These are phyloP conservation scores for Musa acuminata DNA, from an alignment of 176 grass and related monocot species.

Conservation along the genomic window DNA sequence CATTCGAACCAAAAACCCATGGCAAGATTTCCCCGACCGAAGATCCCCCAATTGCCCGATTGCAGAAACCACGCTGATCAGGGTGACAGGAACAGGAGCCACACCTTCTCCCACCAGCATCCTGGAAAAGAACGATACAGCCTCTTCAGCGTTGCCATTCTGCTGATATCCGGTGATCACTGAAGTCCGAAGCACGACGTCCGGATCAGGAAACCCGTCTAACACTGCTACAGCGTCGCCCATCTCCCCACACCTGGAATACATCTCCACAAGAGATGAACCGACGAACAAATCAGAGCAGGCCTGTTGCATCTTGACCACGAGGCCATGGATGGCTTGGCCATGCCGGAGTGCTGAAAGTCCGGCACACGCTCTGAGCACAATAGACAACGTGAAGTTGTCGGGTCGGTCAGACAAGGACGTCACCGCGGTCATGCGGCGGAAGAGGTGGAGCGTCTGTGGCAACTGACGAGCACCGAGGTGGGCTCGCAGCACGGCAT, in stretches of 20 bases:
- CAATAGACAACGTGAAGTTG: slow-evolving; percentile 36
- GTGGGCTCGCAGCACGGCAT: slow-evolving; percentile 56
- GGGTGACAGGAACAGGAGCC: slow-evolving; percentile 35
- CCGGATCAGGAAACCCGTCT: slow-evolving; percentile 32
- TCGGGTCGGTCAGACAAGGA: slow-evolving; percentile 16
- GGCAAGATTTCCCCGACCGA: slow-evolving; percentile 34
- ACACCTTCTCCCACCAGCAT: slow-evolving; percentile 26
- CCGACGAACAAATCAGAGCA: slow-evolving; percentile 46
- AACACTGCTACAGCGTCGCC: slow-evolving; percentile 26
- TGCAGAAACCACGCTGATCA: slow-evolving; percentile 52
- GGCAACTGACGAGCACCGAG: slow-evolving; percentile 33
- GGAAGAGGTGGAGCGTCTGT: slow-evolving; percentile 21
- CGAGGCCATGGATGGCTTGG: slow-evolving; percentile 36
- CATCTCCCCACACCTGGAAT: slow-evolving; percentile 46
- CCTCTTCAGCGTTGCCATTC: slow-evolving; percentile 38
- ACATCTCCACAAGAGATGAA: slow-evolving; percentile 50
- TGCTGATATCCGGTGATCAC: slow-evolving; percentile 50
- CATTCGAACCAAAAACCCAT: slow-evolving; percentile 43
- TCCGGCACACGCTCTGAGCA: slow-evolving; percentile 37
- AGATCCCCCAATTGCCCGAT: slow-evolving; percentile 28
- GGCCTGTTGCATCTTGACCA: slow-evolving; percentile 22
- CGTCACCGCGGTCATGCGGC: slow-evolving; percentile 16
- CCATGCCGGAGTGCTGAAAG: slow-evolving; percentile 34
- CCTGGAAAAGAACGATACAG: slow-evolving; percentile 47
- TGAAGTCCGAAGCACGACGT: slow-evolving; percentile 52